phyloP scores from a whole-genome alignment of 1,284 basidiomycete genomes.

The Ganoderma leucocontextum region DNA sequence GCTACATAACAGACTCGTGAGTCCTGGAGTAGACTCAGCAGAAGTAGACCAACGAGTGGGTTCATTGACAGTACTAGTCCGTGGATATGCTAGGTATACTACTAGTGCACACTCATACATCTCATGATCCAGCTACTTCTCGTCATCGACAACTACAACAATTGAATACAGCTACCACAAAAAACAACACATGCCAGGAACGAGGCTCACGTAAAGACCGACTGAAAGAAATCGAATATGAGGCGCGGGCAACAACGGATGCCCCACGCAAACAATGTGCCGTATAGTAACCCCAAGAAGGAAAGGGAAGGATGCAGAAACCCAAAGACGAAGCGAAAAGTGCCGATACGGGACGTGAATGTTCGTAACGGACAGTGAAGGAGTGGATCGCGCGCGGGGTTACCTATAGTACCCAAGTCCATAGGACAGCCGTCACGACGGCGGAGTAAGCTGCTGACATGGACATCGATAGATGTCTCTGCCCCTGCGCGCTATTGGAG shows the following conservation, averaged over 20 bases:
- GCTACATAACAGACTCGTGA: neutral
- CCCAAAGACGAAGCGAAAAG: neutral
- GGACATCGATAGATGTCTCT: neutral
- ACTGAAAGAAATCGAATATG: neutral
- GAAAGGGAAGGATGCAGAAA: neutral
- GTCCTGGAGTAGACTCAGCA: neutral
- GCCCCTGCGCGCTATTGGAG: slow-evolving; percentile 15
- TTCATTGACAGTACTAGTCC: neutral
- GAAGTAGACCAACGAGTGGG: neutral
- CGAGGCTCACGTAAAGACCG: slow-evolving; percentile 7
- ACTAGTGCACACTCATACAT: slow-evolving; percentile 3
- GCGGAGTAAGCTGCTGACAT: slow-evolving; percentile 5
- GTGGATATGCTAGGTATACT: neutral
- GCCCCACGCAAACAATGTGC: neutral
- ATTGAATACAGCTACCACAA: neutral
- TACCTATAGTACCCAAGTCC: slow-evolving; percentile 9
- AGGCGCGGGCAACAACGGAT: neutral
- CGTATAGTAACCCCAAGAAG: neutral
- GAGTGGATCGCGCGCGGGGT: neutral
- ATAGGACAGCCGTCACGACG: slow-evolving; percentile 8
- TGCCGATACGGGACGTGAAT: neutral
- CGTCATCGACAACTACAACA: neutral
- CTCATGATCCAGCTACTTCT: neutral
- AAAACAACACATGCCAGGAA: neutral
- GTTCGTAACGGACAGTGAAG: neutral